Evolutionary conservation across 805 yeast genomes (phyloP).

Genomic region (Torulaspora maleeae): DNA sequence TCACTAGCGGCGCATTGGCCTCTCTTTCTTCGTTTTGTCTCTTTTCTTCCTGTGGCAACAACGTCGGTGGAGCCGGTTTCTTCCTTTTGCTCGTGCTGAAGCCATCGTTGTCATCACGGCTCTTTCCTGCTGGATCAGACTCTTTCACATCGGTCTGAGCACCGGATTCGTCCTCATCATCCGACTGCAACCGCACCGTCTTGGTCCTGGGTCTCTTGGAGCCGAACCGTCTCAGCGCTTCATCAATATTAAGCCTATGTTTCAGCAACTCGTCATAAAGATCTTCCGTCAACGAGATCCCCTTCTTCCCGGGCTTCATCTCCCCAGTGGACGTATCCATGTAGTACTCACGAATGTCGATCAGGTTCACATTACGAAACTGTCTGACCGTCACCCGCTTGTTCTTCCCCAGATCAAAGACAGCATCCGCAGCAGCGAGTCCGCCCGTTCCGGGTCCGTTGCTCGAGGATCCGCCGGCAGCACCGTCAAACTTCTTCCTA

Average conservation of each 20-base stretch:
- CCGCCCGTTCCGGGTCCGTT: conserved; percentile 10
- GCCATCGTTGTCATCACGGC: conserved; percentile 5
- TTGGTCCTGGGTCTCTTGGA: conserved; percentile 34
- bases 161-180: conserved; percentile 26
- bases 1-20: conserved; percentile 30
- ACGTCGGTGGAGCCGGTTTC: conserved; percentile 35
- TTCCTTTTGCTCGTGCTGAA: conserved; percentile 13
- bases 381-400: conserved; percentile 71
- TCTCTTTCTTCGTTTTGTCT: conserved; percentile 33
- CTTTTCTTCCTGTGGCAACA: conserved; percentile 30
- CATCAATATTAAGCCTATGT: conserved; percentile 36
- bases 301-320: conserved; percentile 76
- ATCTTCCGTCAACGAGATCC: conserved; percentile 37
- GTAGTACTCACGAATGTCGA: conserved; percentile 85
- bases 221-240: conserved; percentile 36
- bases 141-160: conserved; percentile 12
- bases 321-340: conserved; percentile 52
- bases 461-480: conserved; percentile 5
- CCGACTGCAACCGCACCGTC: conserved; percentile 30
- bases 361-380: conserved; percentile 59
- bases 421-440: conserved; percentile 27
- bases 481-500: conserved; percentile 18
- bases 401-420: conserved; percentile 47
- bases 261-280: conserved; percentile 35
- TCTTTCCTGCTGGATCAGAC: conserved; percentile 7